Base-by-base conservation (phyloP, 1,284 basidiomycete species). In the Athelia psychrophila region DNA sequence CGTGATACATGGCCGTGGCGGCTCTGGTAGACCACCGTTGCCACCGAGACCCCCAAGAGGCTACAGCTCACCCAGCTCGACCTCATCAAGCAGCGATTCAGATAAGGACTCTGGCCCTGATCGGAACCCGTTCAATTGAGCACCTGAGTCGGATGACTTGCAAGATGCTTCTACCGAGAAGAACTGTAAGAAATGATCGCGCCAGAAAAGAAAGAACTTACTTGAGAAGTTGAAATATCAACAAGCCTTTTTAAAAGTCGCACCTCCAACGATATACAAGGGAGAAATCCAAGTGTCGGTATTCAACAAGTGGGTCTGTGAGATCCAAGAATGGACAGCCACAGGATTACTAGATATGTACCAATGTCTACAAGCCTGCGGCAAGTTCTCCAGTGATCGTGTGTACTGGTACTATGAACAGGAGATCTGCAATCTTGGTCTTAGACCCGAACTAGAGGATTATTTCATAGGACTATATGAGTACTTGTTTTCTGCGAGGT, bases 241-340 rank as follows among this genome's bases (percentile, higher is more conserved):
- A 35, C 52, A 54, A n/a, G 19, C 44, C 2, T 54, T 54, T 33
- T n/a, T 54, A n/a, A 54, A 51, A 18, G 23, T 48, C 9, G 51
- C 47, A 4, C 32, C 27, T 8, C 44, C 44, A 4, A 19, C 23
- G 8, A 27, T 10, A 9, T 46, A 46, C 24, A n/a, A 46, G 9
- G 9, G 50, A 13, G 3, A 49, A 36, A n/a, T 22, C 0, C 38
- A 51, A 2, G 32, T 32, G 0, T 25, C 23, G 0, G 4, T 44
- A 1, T 54, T 51, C 9, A 52, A 54, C 12, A 51, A 52, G 22
- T 54, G 50, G 53, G 35, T 47, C 3, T 6, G 53, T 2, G 46
- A 54, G 15, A 30, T 54, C 1, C 3, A 46, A 2, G 40, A 51
- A 13, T 51, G 50, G 50, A 27, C 23, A 9, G 30, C 40, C 15